Evolutionary conservation across 2,329 filamentous ascomycete species (phyloP), one percentile per base, ranked within the genome.

Genomic region (Colletotrichum scovillei): DNA sequence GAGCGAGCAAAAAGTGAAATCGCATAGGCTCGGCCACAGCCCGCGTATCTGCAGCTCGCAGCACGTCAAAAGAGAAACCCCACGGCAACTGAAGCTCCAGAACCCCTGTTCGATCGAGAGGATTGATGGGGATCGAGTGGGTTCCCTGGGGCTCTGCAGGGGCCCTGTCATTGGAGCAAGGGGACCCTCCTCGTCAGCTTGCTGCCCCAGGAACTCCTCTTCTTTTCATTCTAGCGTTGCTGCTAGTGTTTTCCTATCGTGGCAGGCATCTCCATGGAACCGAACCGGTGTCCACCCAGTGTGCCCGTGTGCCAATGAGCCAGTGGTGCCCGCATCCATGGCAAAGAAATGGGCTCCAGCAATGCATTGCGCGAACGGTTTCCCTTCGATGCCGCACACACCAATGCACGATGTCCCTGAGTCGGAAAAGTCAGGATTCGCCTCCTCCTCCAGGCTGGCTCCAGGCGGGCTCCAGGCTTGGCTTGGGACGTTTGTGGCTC

Each of bases 121-220:
- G 70, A 73, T 65, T 70, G 66, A 73, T 73, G 70, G 70, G 67
- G 70, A 70, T 73, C 70, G 66, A 53, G 70, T 73, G 70, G 70
- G 70, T 73, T 73, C 70, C 69, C 70, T 73, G 70, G 70, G 70
- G 70, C 67, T 73, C 67, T 70, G 60, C 70, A 73, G 49, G 67
- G 70, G 66, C 32, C 46, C 60, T 70, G 53, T 62, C 66, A 56
- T n/a, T 46, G 16, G 42, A 69, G 70, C 70, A 73, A 59, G 66
- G 67, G 26, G 63, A 35, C 60, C 46, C 67, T 60, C 70, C 66
- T 60, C 58, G 66, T 49, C 28, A 63, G 69, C 70, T 63, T 56
- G 35, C 49, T 32, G 63, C 49, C 52, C 65, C 65, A 72, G 69
- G 65, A 72, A 65, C 52, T 64, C 70, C 46, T 68, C 26, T 64